Percentiles rank a stretch among this genome's conserved stretches.
These are phyloP conservation scores for Metrosideros polymorpha DNA, from an alignment of 441 rosid genomes.

Conservation along the genomic window DNA sequence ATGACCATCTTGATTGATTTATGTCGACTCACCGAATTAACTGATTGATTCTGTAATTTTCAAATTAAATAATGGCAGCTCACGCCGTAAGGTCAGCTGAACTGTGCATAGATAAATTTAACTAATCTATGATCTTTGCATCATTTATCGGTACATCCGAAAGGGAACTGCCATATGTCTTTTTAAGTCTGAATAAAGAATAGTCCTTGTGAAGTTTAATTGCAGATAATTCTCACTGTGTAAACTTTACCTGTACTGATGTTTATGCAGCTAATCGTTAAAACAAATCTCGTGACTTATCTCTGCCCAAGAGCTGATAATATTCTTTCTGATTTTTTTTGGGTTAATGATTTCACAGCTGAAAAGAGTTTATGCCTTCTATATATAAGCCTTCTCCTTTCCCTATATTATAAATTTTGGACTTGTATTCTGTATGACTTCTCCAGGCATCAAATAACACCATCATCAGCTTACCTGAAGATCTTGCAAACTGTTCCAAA, in stretches of 20 bases:
- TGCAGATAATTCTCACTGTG: background rate
- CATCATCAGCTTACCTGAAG: conserved; percentile 60
- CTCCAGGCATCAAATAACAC: conserved; percentile 69
- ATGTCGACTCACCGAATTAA: background rate
- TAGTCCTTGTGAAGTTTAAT: background rate
- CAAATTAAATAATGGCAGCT: background rate
- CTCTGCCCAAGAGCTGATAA: background rate
- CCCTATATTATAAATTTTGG: background rate
- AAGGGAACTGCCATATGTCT: background rate
- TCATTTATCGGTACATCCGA: background rate
- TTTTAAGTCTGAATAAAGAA: background rate
- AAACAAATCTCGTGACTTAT: background rate
- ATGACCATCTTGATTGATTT: background rate
- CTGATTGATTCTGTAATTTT: background rate
- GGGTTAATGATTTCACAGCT: background rate
- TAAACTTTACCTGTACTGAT: background rate
- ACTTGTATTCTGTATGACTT: background rate
- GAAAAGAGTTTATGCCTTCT: background rate
- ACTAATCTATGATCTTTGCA: background rate
- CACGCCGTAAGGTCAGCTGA: background rate
- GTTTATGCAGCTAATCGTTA: background rate
- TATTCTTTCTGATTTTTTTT: background rate
- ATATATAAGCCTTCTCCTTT: background rate
- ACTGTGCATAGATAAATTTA: background rate
- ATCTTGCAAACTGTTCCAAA: conserved; percentile 58